Evolutionary conservation across 75 land plant genomes (phyloP).

Genomic region (Cunninghamia lanceolata): DNA sequence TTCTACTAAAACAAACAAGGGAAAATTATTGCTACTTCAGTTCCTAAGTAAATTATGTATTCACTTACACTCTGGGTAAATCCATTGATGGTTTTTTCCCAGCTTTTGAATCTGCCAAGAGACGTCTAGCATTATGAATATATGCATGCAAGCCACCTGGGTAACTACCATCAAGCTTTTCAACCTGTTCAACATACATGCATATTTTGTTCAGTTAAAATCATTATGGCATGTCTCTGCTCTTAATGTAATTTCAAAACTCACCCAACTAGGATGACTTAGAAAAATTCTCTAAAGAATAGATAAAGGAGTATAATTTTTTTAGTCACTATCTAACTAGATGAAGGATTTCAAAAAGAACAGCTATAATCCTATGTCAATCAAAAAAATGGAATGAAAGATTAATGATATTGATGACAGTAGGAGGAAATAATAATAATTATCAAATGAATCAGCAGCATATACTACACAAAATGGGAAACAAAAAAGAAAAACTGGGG

Average conservation of each 20-base stretch:
- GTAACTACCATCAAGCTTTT: conserved; percentile 72
- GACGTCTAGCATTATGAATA: conserved; percentile 73
- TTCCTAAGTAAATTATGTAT: not conserved
- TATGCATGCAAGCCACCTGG: conserved; percentile 89
- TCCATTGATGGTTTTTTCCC: conserved; percentile 92
- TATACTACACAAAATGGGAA: too few species aligned
- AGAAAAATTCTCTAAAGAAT: not conserved
- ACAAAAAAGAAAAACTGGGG: too few species aligned
- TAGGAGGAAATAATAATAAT: too few species aligned
- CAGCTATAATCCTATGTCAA: too few species aligned
- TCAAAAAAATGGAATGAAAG: too few species aligned
- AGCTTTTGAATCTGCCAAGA: conserved; percentile 82
- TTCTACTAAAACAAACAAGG: not conserved
- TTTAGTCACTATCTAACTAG: too few species aligned
- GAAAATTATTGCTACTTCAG: not conserved
- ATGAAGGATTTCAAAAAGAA: too few species aligned
- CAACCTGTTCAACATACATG: conserved; percentile 37
- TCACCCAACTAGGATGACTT: not conserved
- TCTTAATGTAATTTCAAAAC: not conserved
- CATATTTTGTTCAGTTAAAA: not conserved
- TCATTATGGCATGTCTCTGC: not conserved
- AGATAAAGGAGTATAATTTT: too few species aligned
- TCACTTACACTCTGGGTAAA: conserved; percentile 77
- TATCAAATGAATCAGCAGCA: too few species aligned
- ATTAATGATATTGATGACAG: too few species aligned